Percentiles rank a stretch among this genome's conserved stretches.
These are phyloP conservation scores for Decorospora gaudefroyi DNA, from an alignment of 2,329 filamentous ascomycete species.

Conservation along the genomic window DNA sequence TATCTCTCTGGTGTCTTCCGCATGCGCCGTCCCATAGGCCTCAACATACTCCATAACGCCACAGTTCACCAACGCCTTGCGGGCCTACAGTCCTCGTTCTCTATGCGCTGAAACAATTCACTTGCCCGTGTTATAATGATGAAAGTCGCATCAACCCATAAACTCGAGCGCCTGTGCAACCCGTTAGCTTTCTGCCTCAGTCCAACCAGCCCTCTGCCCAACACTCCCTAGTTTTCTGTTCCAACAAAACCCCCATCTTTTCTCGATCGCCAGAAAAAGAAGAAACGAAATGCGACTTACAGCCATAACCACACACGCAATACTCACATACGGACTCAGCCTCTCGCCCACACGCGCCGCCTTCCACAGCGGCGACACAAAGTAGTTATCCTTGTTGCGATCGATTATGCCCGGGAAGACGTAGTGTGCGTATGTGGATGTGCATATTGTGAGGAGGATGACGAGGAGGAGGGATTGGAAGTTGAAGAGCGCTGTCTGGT, in stretches of 20 bases:
- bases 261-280: too few species aligned
- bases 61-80: constrained; percentile 3
- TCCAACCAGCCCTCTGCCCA: background rate
- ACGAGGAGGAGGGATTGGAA: constrained; percentile 96
- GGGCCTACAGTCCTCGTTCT: background rate
- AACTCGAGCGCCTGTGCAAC: constrained; percentile 36
- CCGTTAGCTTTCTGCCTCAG: background rate
- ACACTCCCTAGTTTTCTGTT: background rate
- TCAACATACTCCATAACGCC: background rate
- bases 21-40: background rate
- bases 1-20: background rate
- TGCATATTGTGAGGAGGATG: constrained; percentile 93
- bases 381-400: constrained; percentile 80
- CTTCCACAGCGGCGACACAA: constrained; percentile 94
- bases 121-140: too few species aligned
- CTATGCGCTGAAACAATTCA: background rate
- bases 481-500: constrained; percentile 93
- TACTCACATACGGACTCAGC: constrained; percentile 90
- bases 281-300: constrained; percentile 54
- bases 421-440: constrained; percentile 89
- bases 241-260: background rate
- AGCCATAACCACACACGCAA: constrained; percentile 93
- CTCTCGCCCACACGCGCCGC: constrained; percentile 89
- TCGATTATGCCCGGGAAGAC: constrained; percentile 89
- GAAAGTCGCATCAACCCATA: constrained; percentile 24